Evolutionary conservation across 192 early-diverging fungal species (phyloP), one percentile per base, ranked within the genome.

Genomic region (Dissophora ornata): DNA sequence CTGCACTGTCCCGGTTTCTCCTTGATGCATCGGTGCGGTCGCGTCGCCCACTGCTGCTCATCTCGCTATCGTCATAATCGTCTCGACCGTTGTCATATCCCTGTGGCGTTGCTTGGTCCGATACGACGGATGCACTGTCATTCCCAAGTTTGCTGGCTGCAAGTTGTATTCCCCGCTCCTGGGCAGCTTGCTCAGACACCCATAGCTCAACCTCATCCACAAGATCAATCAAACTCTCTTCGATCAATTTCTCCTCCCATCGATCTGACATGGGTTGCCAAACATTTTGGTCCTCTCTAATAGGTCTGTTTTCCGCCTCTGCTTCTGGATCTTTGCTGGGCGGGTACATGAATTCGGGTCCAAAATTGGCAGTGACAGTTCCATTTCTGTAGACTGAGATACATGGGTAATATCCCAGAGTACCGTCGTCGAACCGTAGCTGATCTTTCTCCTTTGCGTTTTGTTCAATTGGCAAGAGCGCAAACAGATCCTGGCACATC

Each of bases 351-450:
- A 91, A 90, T 16, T 87, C 52, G 2, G 90, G 90, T 5, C 90
- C 90, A 71, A 88, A 87, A 53, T 91, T 90, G 55, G 84, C 79
- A 0, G 85, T 88, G 5, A 86, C 87, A 1, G 83, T 79, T 15
- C 86, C 90, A 38, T 89, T 87, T 44, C 84, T 67, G 61, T 84
- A 91, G 18, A 90, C 83, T 40, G 84, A 86, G 21, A 91, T 83
- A 3, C 79, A 79, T 7, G 90, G 90, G 53, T 89, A 91, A 65
- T 91, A 91, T 0, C 90, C 90, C 5, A 85, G 57, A 2, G 88
- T 85, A 2, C 89, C 89, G 46, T 90, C 89, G 47, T 90, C 89
- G 40, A 81, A 80, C 8, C 69, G 48, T 4, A 85, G 70, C 25
- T 83, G 81, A 18, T 84, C 87, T 15, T 70, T 61, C n/a, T 69